These are phyloP conservation scores for Botrytis medusae DNA, from an alignment of 2,329 filamentous ascomycete genomes.

Conservation along the genomic window DNA sequence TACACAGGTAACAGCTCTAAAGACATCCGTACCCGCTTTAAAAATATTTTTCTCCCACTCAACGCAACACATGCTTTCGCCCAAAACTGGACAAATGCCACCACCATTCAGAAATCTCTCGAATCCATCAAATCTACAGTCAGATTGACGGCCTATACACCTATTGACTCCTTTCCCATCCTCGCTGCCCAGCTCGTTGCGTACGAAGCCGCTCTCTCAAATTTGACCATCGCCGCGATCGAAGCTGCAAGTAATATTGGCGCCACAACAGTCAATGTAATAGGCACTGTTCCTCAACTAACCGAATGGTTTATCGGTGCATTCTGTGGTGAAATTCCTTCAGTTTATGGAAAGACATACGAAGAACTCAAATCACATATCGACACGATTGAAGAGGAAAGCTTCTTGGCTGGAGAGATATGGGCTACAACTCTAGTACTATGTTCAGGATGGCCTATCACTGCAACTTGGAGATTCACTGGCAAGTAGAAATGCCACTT, in stretches of 20 bases:
- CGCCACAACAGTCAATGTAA: neutral
- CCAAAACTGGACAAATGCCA: conserved; percentile 29
- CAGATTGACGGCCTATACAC: neutral
- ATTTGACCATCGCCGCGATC: conserved; percentile 13
- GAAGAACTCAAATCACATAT: conserved; percentile 1
- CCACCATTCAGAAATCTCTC: conserved; percentile 13
- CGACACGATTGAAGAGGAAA: conserved; percentile 37
- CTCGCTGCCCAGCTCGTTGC: neutral
- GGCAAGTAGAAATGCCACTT: conserved; percentile 5
- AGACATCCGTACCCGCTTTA: conserved; percentile 32
- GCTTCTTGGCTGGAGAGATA: conserved; percentile 45
- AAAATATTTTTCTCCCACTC: conserved; percentile 24
- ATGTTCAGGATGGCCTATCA: conserved; percentile 39
- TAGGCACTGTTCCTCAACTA: neutral
- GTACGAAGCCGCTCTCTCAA: neutral
- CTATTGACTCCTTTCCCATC: conserved; percentile 1
- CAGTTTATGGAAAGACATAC: neutral
- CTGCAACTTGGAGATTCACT: conserved; percentile 32
- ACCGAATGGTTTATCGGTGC: conserved; percentile 2
- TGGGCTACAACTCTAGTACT: conserved; percentile 41
- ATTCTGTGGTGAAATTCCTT: neutral
- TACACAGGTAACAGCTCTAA: conserved; percentile 29
- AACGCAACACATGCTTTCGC: conserved; percentile 24
- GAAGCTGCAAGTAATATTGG: neutral
- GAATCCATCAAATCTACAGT: neutral